These are phyloP conservation scores for Ascochyta rabiei DNA, from an alignment of 2,329 filamentous ascomycete species.

Conservation along the genomic window DNA sequence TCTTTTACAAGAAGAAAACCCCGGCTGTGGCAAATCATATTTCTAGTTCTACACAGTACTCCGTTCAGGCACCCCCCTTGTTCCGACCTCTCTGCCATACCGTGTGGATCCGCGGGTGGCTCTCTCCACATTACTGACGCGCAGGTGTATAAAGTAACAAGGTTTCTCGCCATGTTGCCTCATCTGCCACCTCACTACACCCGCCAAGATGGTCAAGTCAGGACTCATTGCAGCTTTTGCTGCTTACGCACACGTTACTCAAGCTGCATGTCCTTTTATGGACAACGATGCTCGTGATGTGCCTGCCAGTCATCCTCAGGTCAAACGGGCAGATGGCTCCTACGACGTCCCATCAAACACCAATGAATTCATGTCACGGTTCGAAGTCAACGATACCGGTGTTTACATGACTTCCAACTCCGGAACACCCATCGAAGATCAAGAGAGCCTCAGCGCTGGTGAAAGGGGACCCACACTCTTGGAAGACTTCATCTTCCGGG, in stretches of 20 bases:
- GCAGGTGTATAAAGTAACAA: constrained; percentile 21
- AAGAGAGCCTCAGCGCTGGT: constrained; percentile 70
- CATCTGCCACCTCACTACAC: neutral
- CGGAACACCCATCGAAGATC: constrained; percentile 71
- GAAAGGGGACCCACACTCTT: constrained; percentile 70
- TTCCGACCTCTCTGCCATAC: too few relatives aligned
- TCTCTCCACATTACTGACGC: neutral
- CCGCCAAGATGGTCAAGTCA: constrained; percentile 32
- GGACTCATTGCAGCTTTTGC: constrained; percentile 33
- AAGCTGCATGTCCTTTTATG: constrained; percentile 48
- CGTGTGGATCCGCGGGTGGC: neutral
- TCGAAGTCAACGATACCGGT: constrained; percentile 45
- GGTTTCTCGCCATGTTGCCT: neutral
- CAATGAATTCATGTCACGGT: constrained; percentile 45
- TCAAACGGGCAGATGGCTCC: constrained; percentile 34
- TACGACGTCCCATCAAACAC: constrained; percentile 24
- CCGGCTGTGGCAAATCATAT: too few relatives aligned
- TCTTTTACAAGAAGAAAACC: too few relatives aligned
- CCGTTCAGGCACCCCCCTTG: too few relatives aligned
- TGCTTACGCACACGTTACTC: constrained; percentile 27
- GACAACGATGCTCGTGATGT: constrained; percentile 35
- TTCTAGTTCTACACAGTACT: too few relatives aligned
- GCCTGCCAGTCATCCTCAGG: constrained; percentile 36
- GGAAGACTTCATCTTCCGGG: constrained; percentile 74
- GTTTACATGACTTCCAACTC: constrained; percentile 64